Evolutionary conservation across 208 protist species (phyloP), one percentile per base, ranked within the genome.

Genomic region (Trypanosoma lewisi): DNA sequence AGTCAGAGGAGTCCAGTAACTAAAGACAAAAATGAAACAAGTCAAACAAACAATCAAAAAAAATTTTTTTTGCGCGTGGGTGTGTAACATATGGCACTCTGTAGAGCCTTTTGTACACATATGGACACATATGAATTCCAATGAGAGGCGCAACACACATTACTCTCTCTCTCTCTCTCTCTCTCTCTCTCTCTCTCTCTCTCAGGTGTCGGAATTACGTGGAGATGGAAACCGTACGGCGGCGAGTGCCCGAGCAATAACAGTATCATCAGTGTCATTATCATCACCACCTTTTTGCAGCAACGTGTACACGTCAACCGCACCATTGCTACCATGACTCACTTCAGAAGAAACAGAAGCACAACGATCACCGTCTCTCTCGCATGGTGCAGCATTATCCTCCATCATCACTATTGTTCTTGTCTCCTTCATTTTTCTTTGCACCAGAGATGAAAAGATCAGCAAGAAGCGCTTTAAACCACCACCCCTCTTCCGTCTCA

Each of bases 141-240:
- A n/a, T n/a, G n/a, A n/a, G n/a, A n/a, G n/a, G n/a, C n/a, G n/a
- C n/a, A n/a, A n/a, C n/a, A n/a, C n/a, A n/a, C n/a, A n/a, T n/a
- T n/a, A n/a, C n/a, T n/a, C n/a, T n/a, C n/a, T n/a, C n/a, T n/a
- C n/a, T n/a, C n/a, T n/a, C n/a, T n/a, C n/a, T n/a, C n/a, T n/a
- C n/a, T n/a, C n/a, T n/a, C n/a, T n/a, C n/a, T n/a, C n/a, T n/a
- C n/a, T n/a, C n/a, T n/a, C n/a, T n/a, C n/a, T n/a, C n/a, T n/a
- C n/a, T n/a, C n/a, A n/a, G n/a, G n/a, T n/a, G n/a, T n/a, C n/a
- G n/a, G n/a, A n/a, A n/a, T n/a, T 27, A 17, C 21, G 42, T 55
- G 33, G 12, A 48, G 28, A 11, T n/a, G 16, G 25, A 57, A 68
- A 68, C 7, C 21, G 57, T 36, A 78, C 72, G 9, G 72, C 72